phyloP scores from a whole-genome alignment of 306 rosid species.

The Vigna hirtella region DNA sequence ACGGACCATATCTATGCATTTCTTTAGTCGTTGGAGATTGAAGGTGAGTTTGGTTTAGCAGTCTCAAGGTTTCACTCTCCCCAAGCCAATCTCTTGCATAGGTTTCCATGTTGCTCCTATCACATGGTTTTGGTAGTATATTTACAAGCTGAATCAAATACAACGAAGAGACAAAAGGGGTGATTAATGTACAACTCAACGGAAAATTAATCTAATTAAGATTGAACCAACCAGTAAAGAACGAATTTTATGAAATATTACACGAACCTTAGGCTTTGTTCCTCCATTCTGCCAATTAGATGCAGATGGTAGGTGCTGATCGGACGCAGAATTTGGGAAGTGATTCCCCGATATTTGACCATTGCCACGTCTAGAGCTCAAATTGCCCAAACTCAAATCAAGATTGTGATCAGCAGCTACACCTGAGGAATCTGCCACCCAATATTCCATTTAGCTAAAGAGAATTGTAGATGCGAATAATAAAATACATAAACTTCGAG shows the following conservation, averaged over 20 bases:
- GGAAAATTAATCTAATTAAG: neutral
- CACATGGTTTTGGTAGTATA: constrained; percentile 51
- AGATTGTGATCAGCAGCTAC: constrained; percentile 59
- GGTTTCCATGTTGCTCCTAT: constrained; percentile 45
- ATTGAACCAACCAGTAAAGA: neutral
- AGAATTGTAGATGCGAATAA: neutral
- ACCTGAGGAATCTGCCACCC: constrained; percentile 54
- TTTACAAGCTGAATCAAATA: constrained; percentile 44
- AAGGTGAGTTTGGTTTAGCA: constrained; percentile 58
- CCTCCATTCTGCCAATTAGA: constrained; percentile 56
- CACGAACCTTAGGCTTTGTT: constrained; percentile 46
- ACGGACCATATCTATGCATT: constrained; percentile 70
- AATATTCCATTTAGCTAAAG: constrained; percentile 3
- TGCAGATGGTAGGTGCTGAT: constrained; percentile 46
- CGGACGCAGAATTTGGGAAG: constrained; percentile 36
- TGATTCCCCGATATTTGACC: constrained; percentile 45
- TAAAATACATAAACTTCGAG: neutral
- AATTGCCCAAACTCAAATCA: constrained; percentile 75
- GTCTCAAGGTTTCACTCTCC: constrained; percentile 58
- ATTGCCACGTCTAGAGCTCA: constrained; percentile 52
- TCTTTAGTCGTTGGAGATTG: constrained; percentile 59
- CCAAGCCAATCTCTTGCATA: constrained; percentile 44
- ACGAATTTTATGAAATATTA: neutral
- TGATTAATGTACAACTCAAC: neutral
- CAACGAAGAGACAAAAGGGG: neutral